phyloP scores from a whole-genome alignment of 2,329 filamentous ascomycete species.

The Verticillium nonalfalfae region DNA sequence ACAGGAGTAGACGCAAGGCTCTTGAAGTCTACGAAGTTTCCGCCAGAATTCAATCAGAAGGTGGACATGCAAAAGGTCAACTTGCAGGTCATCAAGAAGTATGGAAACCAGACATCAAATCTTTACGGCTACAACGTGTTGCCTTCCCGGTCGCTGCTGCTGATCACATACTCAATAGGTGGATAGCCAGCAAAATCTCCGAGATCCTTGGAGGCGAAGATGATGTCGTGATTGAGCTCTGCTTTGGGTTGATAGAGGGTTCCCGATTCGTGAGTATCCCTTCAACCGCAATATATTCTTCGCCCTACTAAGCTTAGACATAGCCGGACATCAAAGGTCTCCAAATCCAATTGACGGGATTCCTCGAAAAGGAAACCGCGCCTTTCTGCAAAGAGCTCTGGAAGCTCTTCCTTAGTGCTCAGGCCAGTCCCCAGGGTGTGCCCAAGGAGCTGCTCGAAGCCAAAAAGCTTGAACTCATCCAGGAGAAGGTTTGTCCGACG shows the following conservation, averaged over 20 bases:
- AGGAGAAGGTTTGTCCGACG: constrained; percentile 68
- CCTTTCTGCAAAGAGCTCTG: constrained; percentile 90
- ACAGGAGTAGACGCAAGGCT: constrained; percentile 84
- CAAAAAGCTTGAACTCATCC: constrained; percentile 90
- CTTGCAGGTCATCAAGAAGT: constrained; percentile 97
- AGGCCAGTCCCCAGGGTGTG: constrained; percentile 81
- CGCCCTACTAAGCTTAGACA: constrained; percentile 10
- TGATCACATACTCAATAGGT: constrained; percentile 45
- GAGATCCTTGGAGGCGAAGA: constrained; percentile 89
- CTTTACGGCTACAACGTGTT: neutral
- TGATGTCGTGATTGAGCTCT: constrained; percentile 89
- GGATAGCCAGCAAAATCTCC: constrained; percentile 85
- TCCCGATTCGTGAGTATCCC: constrained; percentile 62
- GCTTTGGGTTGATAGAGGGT: constrained; percentile 65
- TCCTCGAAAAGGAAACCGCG: constrained; percentile 86
- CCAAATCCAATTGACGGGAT: constrained; percentile 91
- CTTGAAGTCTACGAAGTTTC: constrained; percentile 87
- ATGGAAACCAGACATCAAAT: too few species aligned
- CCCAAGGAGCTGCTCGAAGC: constrained; percentile 92
- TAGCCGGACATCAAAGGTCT: constrained; percentile 94
- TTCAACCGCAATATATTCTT: constrained; percentile 3
- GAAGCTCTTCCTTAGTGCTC: constrained; percentile 85
- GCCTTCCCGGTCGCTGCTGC: neutral
- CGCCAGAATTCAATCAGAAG: constrained; percentile 86
- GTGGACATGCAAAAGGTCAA: constrained; percentile 98